phyloP scores from a whole-genome alignment of 2,329 filamentous ascomycete species.

The Fusarium nematophilum region DNA sequence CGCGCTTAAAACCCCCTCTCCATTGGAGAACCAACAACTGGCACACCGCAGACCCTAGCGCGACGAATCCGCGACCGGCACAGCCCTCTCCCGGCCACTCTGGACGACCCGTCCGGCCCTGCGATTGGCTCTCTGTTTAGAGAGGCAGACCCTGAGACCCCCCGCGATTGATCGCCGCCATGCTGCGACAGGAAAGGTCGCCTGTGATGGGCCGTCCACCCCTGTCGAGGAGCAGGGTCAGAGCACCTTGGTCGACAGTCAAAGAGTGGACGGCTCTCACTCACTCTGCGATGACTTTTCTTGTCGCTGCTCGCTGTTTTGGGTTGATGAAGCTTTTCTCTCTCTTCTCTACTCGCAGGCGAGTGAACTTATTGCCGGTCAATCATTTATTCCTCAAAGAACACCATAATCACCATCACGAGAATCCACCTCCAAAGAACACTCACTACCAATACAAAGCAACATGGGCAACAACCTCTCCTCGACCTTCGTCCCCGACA shows the following conservation, averaged over 20 bases:
- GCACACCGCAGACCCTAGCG: constrained; percentile 29
- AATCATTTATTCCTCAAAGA: constrained; percentile 4
- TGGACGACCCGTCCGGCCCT: not conserved
- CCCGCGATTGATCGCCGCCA: constrained; percentile 19
- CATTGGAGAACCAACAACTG: constrained; percentile 14
- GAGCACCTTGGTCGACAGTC: no score
- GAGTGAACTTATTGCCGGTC: constrained; percentile 30
- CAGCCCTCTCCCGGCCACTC: constrained; percentile 22
- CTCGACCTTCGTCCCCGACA: constrained; percentile 52
- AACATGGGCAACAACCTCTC: constrained; percentile 57
- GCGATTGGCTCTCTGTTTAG: constrained; percentile 15
- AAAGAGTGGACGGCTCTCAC: no score
- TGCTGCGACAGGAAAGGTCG: constrained; percentile 29
- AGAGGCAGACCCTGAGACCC: no score
- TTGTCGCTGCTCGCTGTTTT: constrained; percentile 20
- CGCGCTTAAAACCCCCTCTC: constrained; percentile 27
- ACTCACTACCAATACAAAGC: constrained; percentile 3
- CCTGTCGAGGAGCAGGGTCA: no score
- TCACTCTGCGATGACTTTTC: constrained; percentile 33
- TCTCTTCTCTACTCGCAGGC: constrained; percentile 41
- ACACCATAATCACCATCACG: not conserved
- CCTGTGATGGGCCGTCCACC: constrained; percentile 30
- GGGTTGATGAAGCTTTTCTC: not conserved
- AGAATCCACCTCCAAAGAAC: not conserved
- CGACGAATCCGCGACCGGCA: constrained; percentile 39